These are phyloP conservation scores for Venturia pyrina DNA, from an alignment of 2,329 filamentous ascomycete genomes.

Conservation along the genomic window DNA sequence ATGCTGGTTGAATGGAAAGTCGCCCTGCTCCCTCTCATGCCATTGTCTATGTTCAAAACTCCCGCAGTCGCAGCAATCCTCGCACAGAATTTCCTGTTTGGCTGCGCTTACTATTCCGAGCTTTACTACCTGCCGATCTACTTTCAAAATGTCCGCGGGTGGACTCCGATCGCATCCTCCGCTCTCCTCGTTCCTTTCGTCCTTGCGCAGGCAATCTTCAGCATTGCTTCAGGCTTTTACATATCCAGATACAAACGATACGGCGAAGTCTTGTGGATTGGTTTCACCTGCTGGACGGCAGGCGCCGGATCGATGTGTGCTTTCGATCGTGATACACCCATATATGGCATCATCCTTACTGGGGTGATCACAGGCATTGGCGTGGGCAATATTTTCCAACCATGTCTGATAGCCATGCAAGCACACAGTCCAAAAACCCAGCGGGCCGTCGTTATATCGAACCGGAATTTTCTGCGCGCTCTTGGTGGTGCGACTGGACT, in stretches of 20 bases:
- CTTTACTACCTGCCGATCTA: constrained; percentile 54
- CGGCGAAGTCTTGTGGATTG: constrained; percentile 44
- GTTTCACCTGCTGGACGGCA: constrained; percentile 38
- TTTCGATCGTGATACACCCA: constrained; percentile 33
- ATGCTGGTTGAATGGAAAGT: constrained; percentile 46
- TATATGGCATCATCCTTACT: constrained; percentile 35
- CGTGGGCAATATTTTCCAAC: constrained; percentile 44
- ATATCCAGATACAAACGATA: constrained; percentile 49
- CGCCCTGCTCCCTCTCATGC: constrained; percentile 49
- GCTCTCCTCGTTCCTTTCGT: constrained; percentile 42
- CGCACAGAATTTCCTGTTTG: constrained; percentile 49
- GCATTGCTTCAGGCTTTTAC: constrained; percentile 44
- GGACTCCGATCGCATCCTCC: constrained; percentile 39
- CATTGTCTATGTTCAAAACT: constrained; percentile 41
- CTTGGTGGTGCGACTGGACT: constrained; percentile 50
- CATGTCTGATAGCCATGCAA: constrained; percentile 24
- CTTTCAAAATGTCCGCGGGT: constrained; percentile 46
- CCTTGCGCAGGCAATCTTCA: constrained; percentile 35
- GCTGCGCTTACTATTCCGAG: constrained; percentile 48
- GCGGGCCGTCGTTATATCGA: constrained; percentile 52
- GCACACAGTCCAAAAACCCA: constrained; percentile 44
- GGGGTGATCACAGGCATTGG: constrained; percentile 43
- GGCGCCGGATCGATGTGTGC: constrained; percentile 45
- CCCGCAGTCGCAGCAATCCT: constrained; percentile 46
- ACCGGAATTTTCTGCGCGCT: constrained; percentile 52